A percentile compares a stretch with the other conserved stretches of the same genome.
Evolutionary conservation across 495 filamentous ascomycete species (phyloP).

Genomic region (Neurospora sp.): DNA sequence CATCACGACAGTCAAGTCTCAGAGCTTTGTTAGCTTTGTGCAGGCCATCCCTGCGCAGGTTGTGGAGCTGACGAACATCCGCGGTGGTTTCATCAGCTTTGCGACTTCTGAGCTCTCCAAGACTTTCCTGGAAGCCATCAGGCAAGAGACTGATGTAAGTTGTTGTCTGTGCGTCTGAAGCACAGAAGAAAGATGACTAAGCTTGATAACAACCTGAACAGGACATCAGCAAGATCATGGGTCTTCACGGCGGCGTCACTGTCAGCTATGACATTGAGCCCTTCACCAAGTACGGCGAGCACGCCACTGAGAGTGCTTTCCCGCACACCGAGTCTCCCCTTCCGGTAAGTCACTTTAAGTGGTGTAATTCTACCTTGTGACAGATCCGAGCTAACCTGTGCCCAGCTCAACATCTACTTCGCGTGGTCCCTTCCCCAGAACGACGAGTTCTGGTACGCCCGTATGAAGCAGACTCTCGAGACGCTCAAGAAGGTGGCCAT

Average conservation of each 20-base stretch:
- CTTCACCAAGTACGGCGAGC: slow-evolving; percentile 13
- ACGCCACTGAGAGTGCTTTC: slow-evolving; percentile 15
- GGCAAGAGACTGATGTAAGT: slow-evolving; percentile 7
- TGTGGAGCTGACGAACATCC: not conserved
- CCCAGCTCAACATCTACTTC: slow-evolving; percentile 17
- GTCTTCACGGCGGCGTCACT: slow-evolving; percentile 2
- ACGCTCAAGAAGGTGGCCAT: slow-evolving; percentile 10
- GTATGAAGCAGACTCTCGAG: slow-evolving; percentile 6
- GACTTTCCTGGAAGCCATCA: slow-evolving; percentile 9
- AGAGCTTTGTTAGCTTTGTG: slow-evolving; percentile 41
- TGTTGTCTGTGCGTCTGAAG: not conserved
- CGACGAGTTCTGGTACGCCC: slow-evolving; percentile 14
- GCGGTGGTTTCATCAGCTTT: slow-evolving; percentile 14
- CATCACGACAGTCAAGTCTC: slow-evolving; percentile 36
- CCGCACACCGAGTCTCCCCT: slow-evolving; percentile 16
- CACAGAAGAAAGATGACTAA: not conserved
- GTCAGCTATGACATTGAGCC: slow-evolving; percentile 19
- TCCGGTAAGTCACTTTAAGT: slow-evolving; percentile 5
- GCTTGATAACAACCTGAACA: not conserved
- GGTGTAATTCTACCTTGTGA: not conserved
- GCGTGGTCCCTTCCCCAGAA: slow-evolving; percentile 9
- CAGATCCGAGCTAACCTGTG: not conserved
- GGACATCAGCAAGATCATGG: slow-evolving; percentile 1
- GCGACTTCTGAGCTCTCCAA: slow-evolving; percentile 12
- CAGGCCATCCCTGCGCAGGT: slow-evolving; percentile 9